Base-by-base conservation (phyloP, 805 yeast species). In the Sugiyamaella marilandica region DNA sequence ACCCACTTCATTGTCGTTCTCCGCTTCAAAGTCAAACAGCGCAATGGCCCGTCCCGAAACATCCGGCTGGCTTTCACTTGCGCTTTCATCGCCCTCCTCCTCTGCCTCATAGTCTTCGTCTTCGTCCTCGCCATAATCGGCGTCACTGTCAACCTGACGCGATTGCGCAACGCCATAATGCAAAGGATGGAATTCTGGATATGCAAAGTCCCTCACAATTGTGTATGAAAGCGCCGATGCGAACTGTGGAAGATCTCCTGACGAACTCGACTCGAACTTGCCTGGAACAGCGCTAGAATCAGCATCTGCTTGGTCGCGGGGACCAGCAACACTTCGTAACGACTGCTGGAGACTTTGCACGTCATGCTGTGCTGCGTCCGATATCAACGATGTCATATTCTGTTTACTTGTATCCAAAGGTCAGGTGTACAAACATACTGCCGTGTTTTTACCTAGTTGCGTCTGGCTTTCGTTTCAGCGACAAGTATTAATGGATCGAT, bases 1-100 rank as follows among this genome's bases (percentile, higher is more conserved):
- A 10, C 77, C 80, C 44, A 91, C 80, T 64, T 94, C 99, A 68
- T 94, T 94, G 61, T 89, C 96, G 67, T 94, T 94, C 66, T 94
- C 98, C 0, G 98, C 96, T 41, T 72, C 77, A 65, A 94, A 94
- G 61, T 91, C 92, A 66, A 89, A 94, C 45, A 94, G 67, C 0
- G 97, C 97, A 26, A 90, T 74, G 0, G 98, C 99, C 52, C 79
- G 75, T 55, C 82, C 72, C 5, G 14, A 29, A 7, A 45, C 21
- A 18, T 45, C 47, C 19, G 14, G 24, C 63, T 77, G 74, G n/a
- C 76, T 71, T 57, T 75, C 79, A 57, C 69, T 72, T 65, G 61
- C 62, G 19, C 62, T 55, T 45, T 62, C 64, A 5, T 45, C 62
- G 47, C 14, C 56, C 55, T 13, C 59, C 46, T 66, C 70, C 26